Base-by-base conservation (phyloP, 805 yeast species). In the Ogataea pilisensis region DNA sequence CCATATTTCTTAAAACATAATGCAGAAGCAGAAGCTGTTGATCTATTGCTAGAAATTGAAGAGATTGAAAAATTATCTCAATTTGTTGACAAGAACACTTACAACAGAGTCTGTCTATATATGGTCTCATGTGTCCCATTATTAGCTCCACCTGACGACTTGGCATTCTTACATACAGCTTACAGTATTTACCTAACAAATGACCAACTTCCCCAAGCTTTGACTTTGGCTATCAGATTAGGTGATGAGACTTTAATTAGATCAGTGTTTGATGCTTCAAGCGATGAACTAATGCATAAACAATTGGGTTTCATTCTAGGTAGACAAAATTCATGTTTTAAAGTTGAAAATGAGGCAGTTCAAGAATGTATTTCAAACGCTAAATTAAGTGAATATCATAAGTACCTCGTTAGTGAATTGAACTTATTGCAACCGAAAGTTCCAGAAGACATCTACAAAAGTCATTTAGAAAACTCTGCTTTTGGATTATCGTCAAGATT, bases 11-110 rank as follows among this genome's bases (percentile, higher is more conserved):
- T 93, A 51, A 80, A 86, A 58, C 97, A 91, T 66, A 91, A 93
- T 60, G 98, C 96, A 31, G 99, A 93, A 65, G 96, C 96, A 17
- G 99, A 93, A 60, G 99, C 99, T 1, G 95, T 93, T 20, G 99
- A 93, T 65, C 69, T 93, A 51, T 72, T 93, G 48, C 71, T 89
- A 44, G 99, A 93, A 65, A 78, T 93, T 41, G 99, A 93, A 65
- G 71, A 80, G 40, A 84, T 93, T 51, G 95, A 86, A 54, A 78
- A 81, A 58, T 70, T 93, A 49, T 82, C 93, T 8, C 79, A 82
- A 50, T 87, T 76, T 60, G 95, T 90, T 39, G 98, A 93, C 61
- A 82, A 80, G 43, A 74, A 81, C 57, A 86, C 95, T 3, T 90
- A 72, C 57, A 80, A 80, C 40, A 79, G 99, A 60, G 97, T 91